phyloP scores from a whole-genome alignment of 257 asterid species.

The Plantago elongata region DNA sequence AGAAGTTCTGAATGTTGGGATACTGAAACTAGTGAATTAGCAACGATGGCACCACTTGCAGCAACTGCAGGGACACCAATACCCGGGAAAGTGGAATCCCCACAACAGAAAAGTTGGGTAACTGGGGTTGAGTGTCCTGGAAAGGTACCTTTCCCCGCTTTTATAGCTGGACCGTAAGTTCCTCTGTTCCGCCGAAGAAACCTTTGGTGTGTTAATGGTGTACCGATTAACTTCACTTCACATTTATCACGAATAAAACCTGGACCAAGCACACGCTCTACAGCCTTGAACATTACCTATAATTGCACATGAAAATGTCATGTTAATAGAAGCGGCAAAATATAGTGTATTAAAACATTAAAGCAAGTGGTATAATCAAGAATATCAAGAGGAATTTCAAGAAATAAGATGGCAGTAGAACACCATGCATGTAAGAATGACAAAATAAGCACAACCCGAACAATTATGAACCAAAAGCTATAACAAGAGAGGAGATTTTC shows the following conservation, averaged over 20 bases:
- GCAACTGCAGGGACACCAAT: constrained; percentile 99
- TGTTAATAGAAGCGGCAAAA: constrained; percentile 2
- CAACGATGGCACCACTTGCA: constrained; percentile 98
- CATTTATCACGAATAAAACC: constrained; percentile 71
- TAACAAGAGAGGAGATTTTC: too few species aligned
- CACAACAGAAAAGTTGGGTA: constrained; percentile 69
- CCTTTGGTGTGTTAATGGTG: constrained; percentile 83
- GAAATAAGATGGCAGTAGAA: background rate
- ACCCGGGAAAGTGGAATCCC: constrained; percentile 98
- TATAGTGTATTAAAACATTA: background rate
- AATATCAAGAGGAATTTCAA: background rate
- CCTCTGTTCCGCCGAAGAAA: constrained; percentile 79
- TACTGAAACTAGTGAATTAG: constrained; percentile 84
- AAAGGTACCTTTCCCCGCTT: constrained; percentile 72
- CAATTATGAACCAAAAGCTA: too few species aligned
- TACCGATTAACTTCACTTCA: constrained; percentile 83
- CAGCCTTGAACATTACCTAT: constrained; percentile 93
- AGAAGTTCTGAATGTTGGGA: constrained; percentile 80
- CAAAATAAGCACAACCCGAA: too few species aligned
- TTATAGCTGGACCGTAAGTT: constrained; percentile 91
- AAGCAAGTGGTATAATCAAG: background rate
- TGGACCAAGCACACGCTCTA: constrained; percentile 82
- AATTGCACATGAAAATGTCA: background rate
- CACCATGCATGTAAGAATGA: too few species aligned
- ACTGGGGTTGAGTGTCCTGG: constrained; percentile 85